Conservation (phyloP, 352 stramenopile genomes). For the Phytopythium delawarense region DNA sequence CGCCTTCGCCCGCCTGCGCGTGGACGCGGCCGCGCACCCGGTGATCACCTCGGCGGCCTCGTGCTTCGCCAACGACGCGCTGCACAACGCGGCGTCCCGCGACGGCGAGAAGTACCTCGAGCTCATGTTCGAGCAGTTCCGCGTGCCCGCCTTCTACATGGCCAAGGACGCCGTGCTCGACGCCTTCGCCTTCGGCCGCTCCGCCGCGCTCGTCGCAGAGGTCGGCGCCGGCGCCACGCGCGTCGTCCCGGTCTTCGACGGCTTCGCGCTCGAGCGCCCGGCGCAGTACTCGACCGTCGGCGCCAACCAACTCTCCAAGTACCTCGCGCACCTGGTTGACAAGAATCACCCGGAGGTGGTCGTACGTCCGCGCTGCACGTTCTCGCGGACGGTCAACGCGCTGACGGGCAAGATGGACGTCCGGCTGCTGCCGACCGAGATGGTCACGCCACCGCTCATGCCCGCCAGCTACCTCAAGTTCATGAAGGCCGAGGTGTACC, state of each 20-base stretch:
- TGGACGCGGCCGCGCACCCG: slow-evolving; percentile 65
- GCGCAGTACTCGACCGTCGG: slow-evolving; percentile 74
- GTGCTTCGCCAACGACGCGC: slow-evolving; percentile 71
- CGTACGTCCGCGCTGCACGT: slow-evolving; percentile 62
- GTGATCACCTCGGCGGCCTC: slow-evolving; percentile 72
- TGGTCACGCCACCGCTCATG: slow-evolving; percentile 44
- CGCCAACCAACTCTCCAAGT: slow-evolving; percentile 63
- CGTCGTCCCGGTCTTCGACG: slow-evolving; percentile 89
- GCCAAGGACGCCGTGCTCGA: slow-evolving; percentile 88
- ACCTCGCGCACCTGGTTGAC: slow-evolving; percentile 66
- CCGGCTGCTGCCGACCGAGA: slow-evolving; percentile 28
- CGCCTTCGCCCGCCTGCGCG: slow-evolving; percentile 66
- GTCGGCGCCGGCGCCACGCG: slow-evolving; percentile 82
- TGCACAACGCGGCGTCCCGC: slow-evolving; percentile 44
- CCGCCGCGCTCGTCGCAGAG: slow-evolving; percentile 85
- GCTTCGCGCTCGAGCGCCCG: slow-evolving; percentile 79
- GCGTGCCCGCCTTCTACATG: slow-evolving; percentile 87
- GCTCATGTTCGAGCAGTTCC: slow-evolving; percentile 93
- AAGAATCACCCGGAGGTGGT: slow-evolving; percentile 31
- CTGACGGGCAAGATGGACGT: slow-evolving; percentile 57
- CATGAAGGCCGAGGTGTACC: slow-evolving; percentile 59
- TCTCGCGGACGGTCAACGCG: slow-evolving; percentile 45
- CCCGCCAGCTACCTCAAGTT: slow-evolving; percentile 72
- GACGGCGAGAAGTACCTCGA: slow-evolving; percentile 82
- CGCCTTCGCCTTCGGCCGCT: slow-evolving; percentile 88